Percentiles rank a stretch among this genome's conserved stretches.
These are phyloP conservation scores for Boletus barrowsii DNA, from an alignment of 768 basidiomycete species.

Conservation along the genomic window DNA sequence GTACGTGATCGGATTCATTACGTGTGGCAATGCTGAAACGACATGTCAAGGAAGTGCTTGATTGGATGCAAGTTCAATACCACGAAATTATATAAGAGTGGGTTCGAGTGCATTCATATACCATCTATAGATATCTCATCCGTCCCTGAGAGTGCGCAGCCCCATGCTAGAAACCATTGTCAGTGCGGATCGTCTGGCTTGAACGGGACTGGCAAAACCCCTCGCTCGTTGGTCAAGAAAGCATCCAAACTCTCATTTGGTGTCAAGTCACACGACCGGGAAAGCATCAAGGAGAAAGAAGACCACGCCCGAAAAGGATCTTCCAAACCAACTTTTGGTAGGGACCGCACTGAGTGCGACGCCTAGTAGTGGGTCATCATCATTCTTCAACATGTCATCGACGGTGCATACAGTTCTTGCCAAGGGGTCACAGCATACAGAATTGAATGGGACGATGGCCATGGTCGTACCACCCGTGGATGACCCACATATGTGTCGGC, in stretches of 20 bases:
- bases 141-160: slow-evolving; percentile 44
- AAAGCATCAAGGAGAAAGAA: slow-evolving; percentile 45
- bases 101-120: slow-evolving; percentile 94
- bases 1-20: slow-evolving; percentile 35
- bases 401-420: slow-evolving; percentile 42
- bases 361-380: slow-evolving; percentile 74
- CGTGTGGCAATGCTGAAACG: slow-evolving; percentile 1
- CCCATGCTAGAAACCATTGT: slow-evolving; percentile 35
- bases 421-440: slow-evolving; percentile 32
- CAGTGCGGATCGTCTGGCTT: slow-evolving; percentile 48
- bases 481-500: slow-evolving; percentile 34
- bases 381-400: slow-evolving; percentile 79
- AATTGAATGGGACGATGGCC: slow-evolving; percentile 23
- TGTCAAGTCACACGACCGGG: slow-evolving; percentile 50
- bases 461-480: slow-evolving; percentile 20
- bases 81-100: slow-evolving; percentile 83
- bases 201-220: slow-evolving; percentile 47
- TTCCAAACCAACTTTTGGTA: slow-evolving; percentile 41
- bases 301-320: slow-evolving; percentile 42
- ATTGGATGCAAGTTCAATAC: slow-evolving; percentile 94
- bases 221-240: slow-evolving; percentile 65
- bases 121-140: slow-evolving; percentile 91
- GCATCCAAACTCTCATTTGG: slow-evolving; percentile 78
- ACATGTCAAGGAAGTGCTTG: slow-evolving; percentile 62
- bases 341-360: slow-evolving; percentile 57